phyloP scores from a whole-genome alignment of 202 grass and related monocot species.

The Cymbopogon flexuosus region DNA sequence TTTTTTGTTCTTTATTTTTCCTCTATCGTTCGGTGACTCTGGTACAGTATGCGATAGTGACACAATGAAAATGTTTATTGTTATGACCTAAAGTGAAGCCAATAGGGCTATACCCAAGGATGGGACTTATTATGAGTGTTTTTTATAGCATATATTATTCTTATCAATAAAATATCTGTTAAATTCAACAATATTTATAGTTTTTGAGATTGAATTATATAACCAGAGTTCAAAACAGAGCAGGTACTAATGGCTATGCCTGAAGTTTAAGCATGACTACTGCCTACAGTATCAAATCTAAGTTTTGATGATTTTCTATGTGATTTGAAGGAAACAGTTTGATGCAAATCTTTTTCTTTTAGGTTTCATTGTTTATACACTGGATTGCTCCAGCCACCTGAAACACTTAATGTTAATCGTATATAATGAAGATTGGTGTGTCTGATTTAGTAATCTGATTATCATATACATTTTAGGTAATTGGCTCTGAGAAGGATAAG shows the following conservation, averaged over 20 bases:
- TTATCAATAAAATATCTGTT: neutral
- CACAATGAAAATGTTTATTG: slow-evolving; percentile 16
- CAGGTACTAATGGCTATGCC: neutral
- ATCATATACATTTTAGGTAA: slow-evolving; percentile 53
- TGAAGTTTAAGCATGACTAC: neutral
- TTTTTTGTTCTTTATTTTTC: neutral
- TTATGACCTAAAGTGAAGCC: slow-evolving; percentile 13
- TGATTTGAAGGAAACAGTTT: neutral
- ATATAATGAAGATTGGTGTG: neutral
- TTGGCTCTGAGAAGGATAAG: slow-evolving; percentile 83
- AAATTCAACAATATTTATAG: neutral
- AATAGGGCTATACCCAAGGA: neutral
- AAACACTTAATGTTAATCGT: neutral
- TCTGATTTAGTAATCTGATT: slow-evolving; percentile 16
- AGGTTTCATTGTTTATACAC: neutral
- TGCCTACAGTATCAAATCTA: slow-evolving; percentile 2
- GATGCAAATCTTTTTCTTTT: neutral
- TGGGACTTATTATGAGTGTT: neutral
- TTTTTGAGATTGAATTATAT: neutral
- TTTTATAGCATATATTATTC: neutral
- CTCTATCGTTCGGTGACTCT: neutral
- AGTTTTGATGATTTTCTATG: neutral
- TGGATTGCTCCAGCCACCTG: slow-evolving; percentile 14
- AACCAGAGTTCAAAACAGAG: neutral
- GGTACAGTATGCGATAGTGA: neutral